Evolutionary conservation across 164 flowering plant genomes (phyloP), one percentile per base, ranked within the genome.

Genomic region (Aristolochia fimbriata): DNA sequence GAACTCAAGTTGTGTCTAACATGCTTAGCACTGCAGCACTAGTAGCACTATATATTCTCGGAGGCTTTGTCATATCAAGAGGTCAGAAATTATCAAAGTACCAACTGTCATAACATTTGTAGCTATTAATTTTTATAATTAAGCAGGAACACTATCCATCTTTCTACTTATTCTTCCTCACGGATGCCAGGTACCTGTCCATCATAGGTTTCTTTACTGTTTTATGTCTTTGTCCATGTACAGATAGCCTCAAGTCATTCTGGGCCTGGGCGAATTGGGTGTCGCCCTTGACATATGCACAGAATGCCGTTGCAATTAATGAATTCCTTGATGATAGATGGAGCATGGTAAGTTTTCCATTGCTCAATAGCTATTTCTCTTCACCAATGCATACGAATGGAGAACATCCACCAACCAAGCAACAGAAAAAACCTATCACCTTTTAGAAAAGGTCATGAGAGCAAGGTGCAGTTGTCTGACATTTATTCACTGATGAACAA

Each of bases 1-100:
- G 97, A 61, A 73, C 70, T 53, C 68, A 70, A 62, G 68, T 76
- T 49, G 64, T 85, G 27, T 85, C 92, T 15, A 80, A 65, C 74
- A 81, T 86, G 60, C 66, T 77, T 67, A 92, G 87, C 0, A 57
- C 81, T 14, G 76, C 78, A 67, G 74, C 74, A 16, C 47, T 85
- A 4, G 69, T 82, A 15, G 33, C 65, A 13, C 56, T 80, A 27
- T 65, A 77, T 59, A 70, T 72, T n/a, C 56, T 87, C 37, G 83
- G 92, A 45, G 95, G 97, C 6, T 81, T 82, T 52, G 57, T 87
- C 55, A 55, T 90, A 7, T 73, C 90, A 58, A 70, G 75, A 86
- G 82, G 96, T 89, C 43, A 37, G 43, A 37, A 67, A 16, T 13
- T 30, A n/a, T 22, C 55, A 9, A 30, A 20, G 14, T 16, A 45